Percentiles rank a stretch among this genome's conserved stretches.
Evolutionary conservation across 225 moss, liverwort and hornwort genomes (phyloP).

Genomic region (Pleurozium schreberi): DNA sequence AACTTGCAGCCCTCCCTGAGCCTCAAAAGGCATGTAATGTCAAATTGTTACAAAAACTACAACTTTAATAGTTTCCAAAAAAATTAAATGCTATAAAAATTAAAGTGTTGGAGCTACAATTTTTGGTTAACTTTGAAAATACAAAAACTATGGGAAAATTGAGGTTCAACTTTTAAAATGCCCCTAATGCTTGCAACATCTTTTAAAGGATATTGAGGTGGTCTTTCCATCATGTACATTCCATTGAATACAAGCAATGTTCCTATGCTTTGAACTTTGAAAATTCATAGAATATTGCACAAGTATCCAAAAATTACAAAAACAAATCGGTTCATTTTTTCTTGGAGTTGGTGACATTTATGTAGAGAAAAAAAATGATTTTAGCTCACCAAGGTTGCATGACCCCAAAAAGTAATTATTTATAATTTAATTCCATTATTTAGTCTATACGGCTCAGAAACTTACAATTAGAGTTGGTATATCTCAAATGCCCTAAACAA

Average conservation of each 20-base stretch:
- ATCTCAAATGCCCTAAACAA: too few species aligned
- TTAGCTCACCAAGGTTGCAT: not conserved
- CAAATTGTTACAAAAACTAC: not conserved
- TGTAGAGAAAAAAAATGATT: not conserved
- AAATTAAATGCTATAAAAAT: not conserved
- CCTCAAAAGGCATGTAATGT: too few species aligned
- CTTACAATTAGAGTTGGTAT: too few species aligned
- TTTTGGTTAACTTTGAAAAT: not conserved
- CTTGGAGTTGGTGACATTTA: not conserved
- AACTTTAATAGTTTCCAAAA: not conserved
- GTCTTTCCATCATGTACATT: not conserved
- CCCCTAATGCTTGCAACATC: too few species aligned
- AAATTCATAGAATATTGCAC: not conserved
- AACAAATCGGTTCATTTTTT: not conserved
- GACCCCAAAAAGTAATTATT: rapidly evolving
- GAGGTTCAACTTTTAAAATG: too few species aligned
- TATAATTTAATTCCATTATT: too few species aligned
- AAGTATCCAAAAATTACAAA: not conserved
- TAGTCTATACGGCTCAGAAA: too few species aligned
- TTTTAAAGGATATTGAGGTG: too few species aligned
- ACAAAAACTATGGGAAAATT: too few species aligned
- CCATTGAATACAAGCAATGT: rapidly evolving
- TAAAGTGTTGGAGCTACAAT: not conserved
- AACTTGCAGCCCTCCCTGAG: too few species aligned
- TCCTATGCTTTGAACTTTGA: not conserved